Percentiles rank a stretch among this genome's conserved stretches.
Evolutionary conservation across 441 rosid species (phyloP).

Genomic region (Jatropha multifida): DNA sequence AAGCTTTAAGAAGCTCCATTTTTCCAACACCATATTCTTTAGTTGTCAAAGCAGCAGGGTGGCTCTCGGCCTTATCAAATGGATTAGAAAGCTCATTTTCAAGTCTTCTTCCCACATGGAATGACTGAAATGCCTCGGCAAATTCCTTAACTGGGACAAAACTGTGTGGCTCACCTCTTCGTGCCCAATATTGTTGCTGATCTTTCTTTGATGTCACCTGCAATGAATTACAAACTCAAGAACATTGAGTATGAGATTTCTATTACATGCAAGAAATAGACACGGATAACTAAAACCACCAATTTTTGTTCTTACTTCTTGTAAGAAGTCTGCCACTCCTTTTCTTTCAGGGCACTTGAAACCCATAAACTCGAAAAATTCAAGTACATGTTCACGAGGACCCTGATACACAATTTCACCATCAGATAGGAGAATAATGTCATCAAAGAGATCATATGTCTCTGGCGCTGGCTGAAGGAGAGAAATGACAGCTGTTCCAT

Average conservation of each 20-base stretch:
- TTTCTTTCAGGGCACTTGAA: slow-evolving; percentile 83
- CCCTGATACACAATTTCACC: slow-evolving; percentile 74
- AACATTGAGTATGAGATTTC: background rate
- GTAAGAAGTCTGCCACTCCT: slow-evolving; percentile 83
- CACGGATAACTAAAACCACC: background rate
- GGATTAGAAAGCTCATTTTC: slow-evolving; percentile 56
- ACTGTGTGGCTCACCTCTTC: slow-evolving; percentile 51
- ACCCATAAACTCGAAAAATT: slow-evolving; percentile 63
- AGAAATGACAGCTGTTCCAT: slow-evolving; percentile 70
- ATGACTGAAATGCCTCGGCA: slow-evolving; percentile 68
- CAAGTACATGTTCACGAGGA: slow-evolving; percentile 63
- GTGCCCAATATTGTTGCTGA: slow-evolving; percentile 76
- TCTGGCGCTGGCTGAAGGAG: slow-evolving; percentile 93
- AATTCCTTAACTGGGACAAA: slow-evolving; percentile 63
- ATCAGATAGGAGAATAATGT: slow-evolving; percentile 68
- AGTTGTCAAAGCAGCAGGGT: slow-evolving; percentile 76
- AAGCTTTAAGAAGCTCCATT: slow-evolving; percentile 61
- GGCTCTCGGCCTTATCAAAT: slow-evolving; percentile 63
- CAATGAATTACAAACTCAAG: background rate
- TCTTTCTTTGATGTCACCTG: slow-evolving; percentile 92
- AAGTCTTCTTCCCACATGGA: slow-evolving; percentile 53
- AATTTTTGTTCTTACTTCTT: slow-evolving; percentile 50
- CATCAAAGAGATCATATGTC: slow-evolving; percentile 78
- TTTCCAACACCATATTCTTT: slow-evolving; percentile 55
- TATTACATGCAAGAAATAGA: background rate